Percentiles rank a stretch among this genome's conserved stretches.
These are phyloP conservation scores for Rhizomucor miehei DNA, from an alignment of 371 early-diverging fungal species.

Conservation along the genomic window DNA sequence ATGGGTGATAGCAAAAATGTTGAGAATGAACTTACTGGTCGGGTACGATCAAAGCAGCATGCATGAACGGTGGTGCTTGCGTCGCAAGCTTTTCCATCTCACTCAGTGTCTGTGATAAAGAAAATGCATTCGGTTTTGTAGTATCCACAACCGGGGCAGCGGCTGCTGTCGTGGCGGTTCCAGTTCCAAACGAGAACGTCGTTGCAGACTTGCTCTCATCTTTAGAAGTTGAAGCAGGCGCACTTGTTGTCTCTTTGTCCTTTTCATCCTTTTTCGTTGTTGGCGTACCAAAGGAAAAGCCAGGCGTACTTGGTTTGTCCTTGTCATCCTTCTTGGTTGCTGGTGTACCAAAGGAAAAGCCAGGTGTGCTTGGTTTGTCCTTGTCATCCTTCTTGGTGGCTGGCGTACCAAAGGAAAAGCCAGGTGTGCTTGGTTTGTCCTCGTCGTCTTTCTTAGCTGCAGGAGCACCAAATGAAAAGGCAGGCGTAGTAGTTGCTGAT, in stretches of 20 bases:
- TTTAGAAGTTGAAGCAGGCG: not conserved
- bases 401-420: not conserved
- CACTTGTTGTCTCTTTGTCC: not conserved
- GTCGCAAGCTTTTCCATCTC: slow-evolving; percentile 24
- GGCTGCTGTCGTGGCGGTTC: slow-evolving; percentile 4
- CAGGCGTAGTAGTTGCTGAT: not conserved
- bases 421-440: not conserved
- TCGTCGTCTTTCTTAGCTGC: too few species aligned
- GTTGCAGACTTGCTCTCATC: not conserved
- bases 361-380: not conserved
- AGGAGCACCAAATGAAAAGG: slow-evolving; percentile 1
- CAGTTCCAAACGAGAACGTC: slow-evolving; percentile 5
- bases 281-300: not conserved
- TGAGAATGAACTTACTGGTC: not conserved
- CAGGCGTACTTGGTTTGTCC: not conserved
- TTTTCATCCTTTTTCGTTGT: slow-evolving; percentile 2
- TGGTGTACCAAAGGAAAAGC: not conserved
- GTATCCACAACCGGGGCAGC: slow-evolving; percentile 3
- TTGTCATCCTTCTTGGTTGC: too few species aligned
- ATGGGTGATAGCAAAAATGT: not conserved
- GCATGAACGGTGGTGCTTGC: slow-evolving; percentile 16
- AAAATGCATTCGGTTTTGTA: slow-evolving; percentile 27
- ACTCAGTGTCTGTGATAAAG: slow-evolving; percentile 29
- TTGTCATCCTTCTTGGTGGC: too few species aligned
- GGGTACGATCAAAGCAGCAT: not conserved